Base-by-base conservation (phyloP, 164 flowering plant species). In the Dillenia turbinata region DNA sequence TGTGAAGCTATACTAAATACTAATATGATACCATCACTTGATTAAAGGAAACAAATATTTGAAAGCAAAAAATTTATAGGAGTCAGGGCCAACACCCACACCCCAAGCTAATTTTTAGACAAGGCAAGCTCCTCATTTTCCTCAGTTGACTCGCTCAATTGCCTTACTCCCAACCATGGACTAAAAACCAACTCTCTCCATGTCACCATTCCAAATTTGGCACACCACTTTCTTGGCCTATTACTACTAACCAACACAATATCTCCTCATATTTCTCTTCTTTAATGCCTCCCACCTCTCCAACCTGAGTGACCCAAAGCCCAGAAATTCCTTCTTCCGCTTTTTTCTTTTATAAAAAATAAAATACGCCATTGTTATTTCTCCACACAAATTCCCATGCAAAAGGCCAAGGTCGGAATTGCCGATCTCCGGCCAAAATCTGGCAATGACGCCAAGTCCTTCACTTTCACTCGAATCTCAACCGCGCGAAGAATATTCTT, bases 91-190 rank as follows among this genome's bases (percentile, higher is more conserved):
- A 33, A 33, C 0, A 4, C 40, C 40, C 40, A 33, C 40, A 33
- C 40, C 40, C 40, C 6, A 33, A 33, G 40, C 40, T 33, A 33
- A 33, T 33, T 33, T 33, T 5, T 5, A 33, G 40, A 33, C 40
- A 5, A 33, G 7, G 7, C 40, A 33, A 5, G 12, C 52, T 55
- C 65, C 68, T 14, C 44, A 57, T 47, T 63, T 47, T 66, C 70
- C 70, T 63, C 71, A 52, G 58, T 15, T 5, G 78, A 77, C 80
- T 71, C 79, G 79, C 24, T 75, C 83, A 69, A 76, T 57, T 13
- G 11, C 73, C 60, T 17, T 33, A 10, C 49, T 65, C 48, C 12
- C 46, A 49, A 64, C 75, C 73, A 64, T 52, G 49, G 43, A 68
- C 45, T 10, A 12, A 5, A 67, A 74, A 78, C 76, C 66, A 64